A percentile compares a stretch with the other conserved stretches of the same genome.
These are phyloP conservation scores for Zalaria sp. DNA, from an alignment of 2,329 filamentous ascomycete species.

Conservation along the genomic window DNA sequence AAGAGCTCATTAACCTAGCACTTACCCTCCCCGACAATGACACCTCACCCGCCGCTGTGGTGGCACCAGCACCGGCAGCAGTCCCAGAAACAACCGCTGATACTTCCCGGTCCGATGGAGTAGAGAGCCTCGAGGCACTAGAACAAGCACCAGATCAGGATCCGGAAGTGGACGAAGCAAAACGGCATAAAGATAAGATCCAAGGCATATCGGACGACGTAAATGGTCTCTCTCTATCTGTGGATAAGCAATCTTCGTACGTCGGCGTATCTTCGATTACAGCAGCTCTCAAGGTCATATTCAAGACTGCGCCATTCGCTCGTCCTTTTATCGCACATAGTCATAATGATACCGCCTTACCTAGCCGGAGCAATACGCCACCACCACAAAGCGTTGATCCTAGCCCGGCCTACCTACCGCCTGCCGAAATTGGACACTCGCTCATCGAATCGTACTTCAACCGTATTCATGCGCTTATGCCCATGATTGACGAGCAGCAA, in stretches of 20 bases:
- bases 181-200: conserved; percentile 23
- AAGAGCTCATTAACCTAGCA: conserved; percentile 31
- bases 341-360: conserved; percentile 12
- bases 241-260: conserved; percentile 17
- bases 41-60: conserved; percentile 19
- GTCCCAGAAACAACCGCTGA: background rate
- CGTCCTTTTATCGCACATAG: conserved; percentile 12
- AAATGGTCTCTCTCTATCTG: conserved; percentile 16
- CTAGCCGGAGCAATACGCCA: conserved; percentile 13
- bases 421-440: conserved; percentile 13
- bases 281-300: conserved; percentile 18
- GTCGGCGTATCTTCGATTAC: conserved; percentile 18
- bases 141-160: conserved; percentile 56
- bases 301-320: conserved; percentile 15
- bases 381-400: conserved; percentile 8
- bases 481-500: conserved; percentile 18
- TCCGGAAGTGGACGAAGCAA: conserved; percentile 52
- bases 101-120: conserved; percentile 28
- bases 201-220: conserved; percentile 25
- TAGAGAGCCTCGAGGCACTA: conserved; percentile 42
- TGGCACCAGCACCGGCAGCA: background rate
- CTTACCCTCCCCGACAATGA: conserved; percentile 25
- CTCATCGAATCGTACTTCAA: conserved; percentile 18
- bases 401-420: conserved; percentile 10
- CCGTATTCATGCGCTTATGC: conserved; percentile 18